These are phyloP conservation scores for Ogataea wickerhamii DNA, from an alignment of 805 yeast species.

Conservation along the genomic window DNA sequence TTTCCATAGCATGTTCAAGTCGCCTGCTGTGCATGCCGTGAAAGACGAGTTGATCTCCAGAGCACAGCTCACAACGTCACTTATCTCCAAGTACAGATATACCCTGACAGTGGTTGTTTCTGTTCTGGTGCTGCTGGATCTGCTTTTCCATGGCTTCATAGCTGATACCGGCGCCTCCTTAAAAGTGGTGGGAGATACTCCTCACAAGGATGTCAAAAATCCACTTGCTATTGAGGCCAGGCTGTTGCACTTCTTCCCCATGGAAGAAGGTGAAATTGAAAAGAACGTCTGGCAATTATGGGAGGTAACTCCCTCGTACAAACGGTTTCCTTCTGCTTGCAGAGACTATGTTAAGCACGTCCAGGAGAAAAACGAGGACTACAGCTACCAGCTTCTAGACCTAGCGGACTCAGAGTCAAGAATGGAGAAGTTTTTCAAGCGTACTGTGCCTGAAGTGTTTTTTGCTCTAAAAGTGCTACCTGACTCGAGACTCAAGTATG, in stretches of 20 bases:
- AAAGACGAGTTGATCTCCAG: conserved; percentile 1
- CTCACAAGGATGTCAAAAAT: conserved; percentile 11
- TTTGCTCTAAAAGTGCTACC: conserved; percentile 46
- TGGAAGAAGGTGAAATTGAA: conserved; percentile 13
- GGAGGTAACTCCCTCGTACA: conserved; percentile 7
- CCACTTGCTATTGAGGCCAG: conserved; percentile 16
- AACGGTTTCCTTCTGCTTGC: conserved; percentile 8
- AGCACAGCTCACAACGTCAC: conserved; percentile 1
- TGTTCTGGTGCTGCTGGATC: not conserved
- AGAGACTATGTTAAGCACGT: conserved; percentile 6
- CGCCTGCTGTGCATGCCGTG: not conserved
- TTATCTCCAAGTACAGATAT: conserved; percentile 2
- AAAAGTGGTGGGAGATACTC: not conserved
- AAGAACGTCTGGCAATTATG: conserved; percentile 19
- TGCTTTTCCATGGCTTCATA: not conserved
- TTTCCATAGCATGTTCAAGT: not conserved
- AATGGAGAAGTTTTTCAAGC: conserved; percentile 10
- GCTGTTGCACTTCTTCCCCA: conserved; percentile 14
- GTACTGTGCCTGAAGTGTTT: conserved; percentile 43
- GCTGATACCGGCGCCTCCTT: not conserved
- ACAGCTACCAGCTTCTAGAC: conserved; percentile 8
- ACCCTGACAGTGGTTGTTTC: conserved; percentile 4
- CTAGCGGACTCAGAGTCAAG: conserved; percentile 9
- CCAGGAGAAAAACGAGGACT: conserved; percentile 8
- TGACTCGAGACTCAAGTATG: conserved; percentile 43